phyloP scores from a whole-genome alignment of 202 grass and related monocot genomes.

The Dendrocalamus latiflorus region DNA sequence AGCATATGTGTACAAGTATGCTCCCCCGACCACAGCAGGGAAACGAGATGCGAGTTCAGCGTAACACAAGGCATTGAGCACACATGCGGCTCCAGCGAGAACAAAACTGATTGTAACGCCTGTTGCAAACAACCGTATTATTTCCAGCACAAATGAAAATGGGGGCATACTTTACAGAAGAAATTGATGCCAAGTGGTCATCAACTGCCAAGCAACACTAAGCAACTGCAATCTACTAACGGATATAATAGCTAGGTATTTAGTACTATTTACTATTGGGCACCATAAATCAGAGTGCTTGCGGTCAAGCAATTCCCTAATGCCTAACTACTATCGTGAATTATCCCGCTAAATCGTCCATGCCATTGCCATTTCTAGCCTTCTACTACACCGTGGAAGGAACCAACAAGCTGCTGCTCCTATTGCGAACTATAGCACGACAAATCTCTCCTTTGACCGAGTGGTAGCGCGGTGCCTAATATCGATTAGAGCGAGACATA shows the following conservation, averaged over 20 bases:
- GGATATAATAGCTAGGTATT: not conserved
- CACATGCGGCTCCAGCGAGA: conserved; percentile 79
- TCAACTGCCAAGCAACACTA: not conserved
- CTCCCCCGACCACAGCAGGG: conserved; percentile 83
- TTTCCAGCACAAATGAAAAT: not conserved
- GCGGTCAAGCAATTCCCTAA: not conserved
- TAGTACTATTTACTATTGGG: not conserved
- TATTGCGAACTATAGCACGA: not conserved
- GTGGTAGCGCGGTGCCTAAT: not conserved
- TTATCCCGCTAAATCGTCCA: not conserved
- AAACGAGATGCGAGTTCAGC: conserved; percentile 93
- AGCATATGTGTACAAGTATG: conserved; percentile 81
- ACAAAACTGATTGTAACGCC: conserved; percentile 92
- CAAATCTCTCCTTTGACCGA: not conserved
- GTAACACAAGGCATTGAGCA: conserved; percentile 88
- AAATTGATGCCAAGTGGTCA: not conserved
- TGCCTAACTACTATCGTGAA: not conserved
- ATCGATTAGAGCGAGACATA: not conserved
- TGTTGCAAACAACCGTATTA: conserved; percentile 26
- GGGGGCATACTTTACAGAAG: not conserved
- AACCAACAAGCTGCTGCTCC: not conserved
- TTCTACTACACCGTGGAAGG: not conserved
- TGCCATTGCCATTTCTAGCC: not conserved
- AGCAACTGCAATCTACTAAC: not conserved
- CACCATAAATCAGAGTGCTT: not conserved